These are phyloP conservation scores for Aspergillus viridinutans DNA, from an alignment of 2,329 filamentous ascomycete genomes.

Conservation along the genomic window DNA sequence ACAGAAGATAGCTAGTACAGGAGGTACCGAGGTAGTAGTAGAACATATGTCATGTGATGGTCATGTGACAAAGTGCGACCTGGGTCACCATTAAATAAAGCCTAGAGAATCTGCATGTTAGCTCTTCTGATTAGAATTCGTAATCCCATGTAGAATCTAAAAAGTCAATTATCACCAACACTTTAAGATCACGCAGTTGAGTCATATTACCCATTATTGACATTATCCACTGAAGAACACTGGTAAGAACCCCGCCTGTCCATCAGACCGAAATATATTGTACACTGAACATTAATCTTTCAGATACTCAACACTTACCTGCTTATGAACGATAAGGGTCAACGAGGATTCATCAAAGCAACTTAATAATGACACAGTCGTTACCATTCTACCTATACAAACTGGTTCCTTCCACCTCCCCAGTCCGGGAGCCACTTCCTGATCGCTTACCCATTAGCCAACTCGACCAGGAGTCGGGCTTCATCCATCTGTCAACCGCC, in stretches of 20 bases:
- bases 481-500: slow-evolving; percentile 38
- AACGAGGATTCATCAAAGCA: not conserved
- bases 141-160: not conserved
- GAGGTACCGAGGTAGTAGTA: too few relatives aligned
- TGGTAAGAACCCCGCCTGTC: not conserved
- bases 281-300: not conserved
- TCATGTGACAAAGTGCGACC: too few relatives aligned
- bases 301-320: not conserved
- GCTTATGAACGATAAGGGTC: not conserved
- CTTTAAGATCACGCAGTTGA: not conserved
- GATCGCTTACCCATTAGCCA: slow-evolving; percentile 35
- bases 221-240: not conserved
- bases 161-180: not conserved
- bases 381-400: slow-evolving; percentile 37
- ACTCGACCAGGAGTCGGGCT: slow-evolving; percentile 32
- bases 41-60: too few relatives aligned
- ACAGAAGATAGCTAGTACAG: too few relatives aligned
- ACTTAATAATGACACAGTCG: slow-evolving; percentile 16
- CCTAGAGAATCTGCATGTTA: not conserved
- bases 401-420: slow-evolving; percentile 32
- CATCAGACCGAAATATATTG: not conserved
- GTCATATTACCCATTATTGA: not conserved
- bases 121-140: not conserved
- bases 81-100: not conserved
- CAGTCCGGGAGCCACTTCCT: slow-evolving; percentile 33